These are phyloP conservation scores for Zopfia rhizophila DNA, from an alignment of 2,329 filamentous ascomycete species.

Conservation along the genomic window DNA sequence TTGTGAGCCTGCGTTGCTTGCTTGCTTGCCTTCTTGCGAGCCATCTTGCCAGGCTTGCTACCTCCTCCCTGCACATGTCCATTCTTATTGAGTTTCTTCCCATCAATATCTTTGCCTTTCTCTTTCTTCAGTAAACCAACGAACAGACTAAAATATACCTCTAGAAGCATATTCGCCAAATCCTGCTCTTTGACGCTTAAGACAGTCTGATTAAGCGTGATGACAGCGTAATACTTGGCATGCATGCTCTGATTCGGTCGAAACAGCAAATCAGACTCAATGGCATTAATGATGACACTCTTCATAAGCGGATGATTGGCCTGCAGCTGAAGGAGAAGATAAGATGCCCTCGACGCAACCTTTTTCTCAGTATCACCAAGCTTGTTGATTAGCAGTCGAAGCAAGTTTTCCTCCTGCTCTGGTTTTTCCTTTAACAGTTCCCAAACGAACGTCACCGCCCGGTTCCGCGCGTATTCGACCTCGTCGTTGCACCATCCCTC, in stretches of 20 bases:
- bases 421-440: constrained; percentile 94
- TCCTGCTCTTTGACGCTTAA: constrained; percentile 84
- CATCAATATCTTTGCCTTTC: constrained; percentile 50
- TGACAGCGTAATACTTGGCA: constrained; percentile 94
- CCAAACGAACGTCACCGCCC: constrained; percentile 90
- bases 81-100: constrained; percentile 60
- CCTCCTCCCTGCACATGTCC: constrained; percentile 66
- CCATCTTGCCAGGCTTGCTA: constrained; percentile 63
- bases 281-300: constrained; percentile 80
- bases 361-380: constrained; percentile 95
- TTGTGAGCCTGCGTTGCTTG: constrained; percentile 56
- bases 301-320: constrained; percentile 95
- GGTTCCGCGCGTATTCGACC: constrained; percentile 89
- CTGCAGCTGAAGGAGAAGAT: constrained; percentile 90
- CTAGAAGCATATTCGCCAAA: constrained; percentile 81
- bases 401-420: constrained; percentile 93
- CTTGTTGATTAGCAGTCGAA: constrained; percentile 94
- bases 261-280: constrained; percentile 90
- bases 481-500: constrained; percentile 96
- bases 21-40: constrained; percentile 57
- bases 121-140: constrained; percentile 78
- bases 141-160: constrained; percentile 94
- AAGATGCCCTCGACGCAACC: constrained; percentile 92
- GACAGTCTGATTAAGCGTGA: constrained; percentile 97
- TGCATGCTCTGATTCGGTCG: constrained; percentile 86